Base-by-base conservation (phyloP, 495 filamentous ascomycete genomes). In the Aspergillus sclerotioniger region DNA sequence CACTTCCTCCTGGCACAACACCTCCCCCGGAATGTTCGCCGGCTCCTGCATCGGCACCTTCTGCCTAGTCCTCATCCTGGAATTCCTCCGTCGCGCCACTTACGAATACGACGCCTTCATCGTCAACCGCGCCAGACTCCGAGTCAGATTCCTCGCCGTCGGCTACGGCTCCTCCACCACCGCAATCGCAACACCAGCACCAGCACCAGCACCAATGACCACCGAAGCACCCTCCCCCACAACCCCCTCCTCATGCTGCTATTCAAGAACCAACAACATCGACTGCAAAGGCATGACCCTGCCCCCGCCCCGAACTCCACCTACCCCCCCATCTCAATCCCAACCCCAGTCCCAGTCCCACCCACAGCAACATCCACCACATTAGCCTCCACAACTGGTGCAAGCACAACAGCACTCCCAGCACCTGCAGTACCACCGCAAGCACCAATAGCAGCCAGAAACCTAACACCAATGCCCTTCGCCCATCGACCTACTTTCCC, bases 1-100 rank as follows among this genome's bases (percentile, higher is more conserved):
- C 60, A 77, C 86, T 8, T 60, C 64, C 9, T 71, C 76, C 9
- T 92, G 87, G 87, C 85, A 86, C 54, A 79, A 90, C 58, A 81
- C 68, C 13, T 85, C 83, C 0, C 60, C 52, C 0, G 82, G 78
- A 55, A 83, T 81, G 68, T 90, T 92, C 60, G 86, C 84, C 10
- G 87, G 82, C 20, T 82, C 83, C 41, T 91, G 89, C 69, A 87
- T 92, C 63, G 87, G 86, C 21, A 82, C 86, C 19, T 75, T 88
- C 58, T 69, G 77, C 12, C 79, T 90, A 21, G 86, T 87, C 44
- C 70, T 89, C 12, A 53, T 68, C 6, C 82, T 90, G 39, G 87
- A 90, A 61, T 70, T 84, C 52, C 71, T 90, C 7, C 84, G 87
- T 20, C 83, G 86, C 6, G 17, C 76, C 1, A 70, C 76, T 44